Percentiles rank a stretch among this genome's conserved stretches.
Evolutionary conservation across 2,329 filamentous ascomycete species (phyloP).

Genomic region (Ophiocordyceps robertsii): DNA sequence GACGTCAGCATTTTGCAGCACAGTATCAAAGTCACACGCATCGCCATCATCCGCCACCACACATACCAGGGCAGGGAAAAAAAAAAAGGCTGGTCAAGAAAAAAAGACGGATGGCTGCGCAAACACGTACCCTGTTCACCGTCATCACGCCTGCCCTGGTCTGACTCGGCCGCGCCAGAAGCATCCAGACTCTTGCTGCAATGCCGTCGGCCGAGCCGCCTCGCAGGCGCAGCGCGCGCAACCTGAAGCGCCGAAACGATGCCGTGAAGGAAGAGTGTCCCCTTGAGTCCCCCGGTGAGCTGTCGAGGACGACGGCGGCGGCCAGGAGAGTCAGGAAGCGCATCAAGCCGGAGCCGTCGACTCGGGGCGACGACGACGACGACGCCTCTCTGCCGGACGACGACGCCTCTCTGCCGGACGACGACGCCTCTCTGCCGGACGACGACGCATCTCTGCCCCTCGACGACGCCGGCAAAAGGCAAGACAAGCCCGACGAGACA

Average conservation of each 20-base stretch:
- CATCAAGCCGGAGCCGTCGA: slow-evolving; percentile 1
- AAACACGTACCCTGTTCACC: not conserved
- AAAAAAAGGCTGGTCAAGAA: not conserved
- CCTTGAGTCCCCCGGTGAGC: not conserved
- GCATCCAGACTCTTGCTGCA: slow-evolving; percentile 1
- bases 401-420: not conserved
- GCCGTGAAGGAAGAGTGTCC: not conserved
- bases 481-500: too few species aligned
- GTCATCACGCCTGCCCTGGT: not conserved
- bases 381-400: not conserved
- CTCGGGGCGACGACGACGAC: not conserved
- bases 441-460: not conserved
- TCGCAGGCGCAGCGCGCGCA: slow-evolving; percentile 5
- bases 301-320: not conserved
- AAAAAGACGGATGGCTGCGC: not conserved
- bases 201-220: not conserved
- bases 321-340: not conserved
- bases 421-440: too few species aligned
- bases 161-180: not conserved
- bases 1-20: not conserved
- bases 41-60: too few species aligned
- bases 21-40: too few species aligned
- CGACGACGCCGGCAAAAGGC: too few species aligned
- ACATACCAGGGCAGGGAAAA: too few species aligned
- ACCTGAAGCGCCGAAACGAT: not conserved